Evolutionary conservation across 2,329 filamentous ascomycete genomes (phyloP).

Genomic region (Pseudogymnoascus sp.): DNA sequence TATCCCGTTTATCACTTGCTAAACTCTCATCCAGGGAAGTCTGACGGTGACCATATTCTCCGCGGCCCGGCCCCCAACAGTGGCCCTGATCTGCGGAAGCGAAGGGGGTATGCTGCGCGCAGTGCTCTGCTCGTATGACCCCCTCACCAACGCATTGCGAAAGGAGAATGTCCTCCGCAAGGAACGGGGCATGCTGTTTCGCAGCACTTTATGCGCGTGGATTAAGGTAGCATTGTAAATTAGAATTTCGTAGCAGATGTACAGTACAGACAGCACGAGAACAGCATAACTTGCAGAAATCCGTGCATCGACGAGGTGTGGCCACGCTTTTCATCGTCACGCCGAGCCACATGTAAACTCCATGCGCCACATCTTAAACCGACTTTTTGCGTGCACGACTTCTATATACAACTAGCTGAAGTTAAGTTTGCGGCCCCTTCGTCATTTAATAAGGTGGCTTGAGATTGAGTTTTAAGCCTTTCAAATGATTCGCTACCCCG

Average conservation of each 20-base stretch:
- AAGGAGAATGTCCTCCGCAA: constrained; percentile 19
- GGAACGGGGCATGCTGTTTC: constrained; percentile 11
- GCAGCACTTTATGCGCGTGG: neutral
- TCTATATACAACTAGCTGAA: too few relatives aligned
- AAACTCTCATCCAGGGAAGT: constrained; percentile 16
- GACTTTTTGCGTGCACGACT: neutral
- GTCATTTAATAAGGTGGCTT: neutral
- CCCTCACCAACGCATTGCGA: constrained; percentile 14
- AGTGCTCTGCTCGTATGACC: constrained; percentile 24
- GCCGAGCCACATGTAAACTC: neutral
- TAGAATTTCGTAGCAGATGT: neutral
- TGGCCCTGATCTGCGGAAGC: constrained; percentile 25
- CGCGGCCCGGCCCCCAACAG: constrained; percentile 26
- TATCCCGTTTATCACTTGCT: neutral
- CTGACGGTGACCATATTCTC: constrained; percentile 28
- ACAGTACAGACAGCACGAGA: neutral
- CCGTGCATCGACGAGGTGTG: neutral
- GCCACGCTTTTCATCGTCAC: neutral
- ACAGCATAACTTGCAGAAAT: neutral
- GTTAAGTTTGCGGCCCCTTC: too few relatives aligned
- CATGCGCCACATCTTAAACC: neutral
- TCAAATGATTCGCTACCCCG: neutral
- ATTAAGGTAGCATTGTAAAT: neutral
- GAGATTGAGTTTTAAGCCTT: neutral
- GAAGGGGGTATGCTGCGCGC: constrained; percentile 29